These are phyloP conservation scores for Berberis vulgaris DNA, from an alignment of 164 flowering plant species.

Conservation along the genomic window DNA sequence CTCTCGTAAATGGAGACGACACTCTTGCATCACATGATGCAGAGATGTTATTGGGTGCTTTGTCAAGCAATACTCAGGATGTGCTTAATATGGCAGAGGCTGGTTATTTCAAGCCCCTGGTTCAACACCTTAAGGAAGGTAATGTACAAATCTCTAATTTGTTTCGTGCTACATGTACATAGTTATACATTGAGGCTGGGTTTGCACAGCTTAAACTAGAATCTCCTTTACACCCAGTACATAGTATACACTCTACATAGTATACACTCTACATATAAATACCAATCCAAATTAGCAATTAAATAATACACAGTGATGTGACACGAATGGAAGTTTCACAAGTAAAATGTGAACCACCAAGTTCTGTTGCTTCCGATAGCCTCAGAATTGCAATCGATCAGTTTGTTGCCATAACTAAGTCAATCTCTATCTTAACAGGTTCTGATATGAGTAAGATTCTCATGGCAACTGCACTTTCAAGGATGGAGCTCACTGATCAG, in stretches of 20 bases:
- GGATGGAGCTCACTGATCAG: slow-evolving; percentile 74
- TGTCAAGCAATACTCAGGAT: slow-evolving; percentile 67
- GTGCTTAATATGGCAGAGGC: slow-evolving; percentile 96
- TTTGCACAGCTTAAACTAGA: no score
- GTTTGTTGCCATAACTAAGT: background rate
- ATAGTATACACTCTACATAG: no score
- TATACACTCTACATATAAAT: no score
- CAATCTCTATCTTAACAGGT: slow-evolving; percentile 32
- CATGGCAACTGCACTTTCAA: slow-evolving; percentile 82
- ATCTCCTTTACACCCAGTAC: no score
- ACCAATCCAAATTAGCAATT: no score
- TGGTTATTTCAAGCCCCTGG: slow-evolving; percentile 73
- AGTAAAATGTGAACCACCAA: no score
- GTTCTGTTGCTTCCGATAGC: no score
- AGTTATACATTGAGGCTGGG: no score
- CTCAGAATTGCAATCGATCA: no score
- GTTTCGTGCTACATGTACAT: no score
- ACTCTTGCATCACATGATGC: slow-evolving; percentile 52
- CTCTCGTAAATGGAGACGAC: slow-evolving; percentile 60
- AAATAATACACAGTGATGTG: no score
- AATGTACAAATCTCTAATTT: slow-evolving; percentile 1
- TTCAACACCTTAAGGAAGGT: slow-evolving; percentile 66
- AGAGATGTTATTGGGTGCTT: slow-evolving; percentile 36
- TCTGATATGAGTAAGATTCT: slow-evolving; percentile 85
- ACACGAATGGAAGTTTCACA: no score